Conservation (phyloP, 2,329 filamentous ascomycete species). For the Xylariaceae sp. region DNA sequence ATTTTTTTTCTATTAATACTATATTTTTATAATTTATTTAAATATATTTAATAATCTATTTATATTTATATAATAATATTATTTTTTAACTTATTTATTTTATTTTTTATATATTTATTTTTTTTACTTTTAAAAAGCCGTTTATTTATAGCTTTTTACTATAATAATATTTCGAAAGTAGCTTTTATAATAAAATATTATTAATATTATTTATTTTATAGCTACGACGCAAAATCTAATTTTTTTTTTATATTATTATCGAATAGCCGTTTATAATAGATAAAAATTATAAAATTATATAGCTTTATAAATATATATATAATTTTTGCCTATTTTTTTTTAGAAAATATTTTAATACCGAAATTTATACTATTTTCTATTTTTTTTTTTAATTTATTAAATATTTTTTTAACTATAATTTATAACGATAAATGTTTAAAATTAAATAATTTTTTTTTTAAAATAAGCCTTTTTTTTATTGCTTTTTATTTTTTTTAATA, state of each 20-base stretch:
- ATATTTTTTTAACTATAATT: too few relatives aligned
- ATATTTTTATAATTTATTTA: too few relatives aligned
- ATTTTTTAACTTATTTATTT: neutral
- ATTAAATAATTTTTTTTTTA: neutral
- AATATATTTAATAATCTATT: too few relatives aligned
- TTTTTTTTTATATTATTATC: neutral
- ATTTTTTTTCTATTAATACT: too few relatives aligned
- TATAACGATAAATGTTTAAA: too few relatives aligned
- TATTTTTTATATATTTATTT: too few relatives aligned
- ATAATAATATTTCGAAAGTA: neutral
- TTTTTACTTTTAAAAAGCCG: neutral
- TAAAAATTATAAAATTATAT: neutral
- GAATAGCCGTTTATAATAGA: neutral
- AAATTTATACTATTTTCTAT: neutral
- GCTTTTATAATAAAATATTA: neutral
- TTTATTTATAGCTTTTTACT: neutral
- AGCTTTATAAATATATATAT: neutral
- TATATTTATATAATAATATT: neutral
- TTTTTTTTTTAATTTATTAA: too few relatives aligned
- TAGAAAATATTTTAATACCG: neutral
- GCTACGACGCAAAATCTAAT: neutral
- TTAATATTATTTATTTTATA: neutral
- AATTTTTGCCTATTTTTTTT: neutral
- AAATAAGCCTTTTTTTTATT: neutral
- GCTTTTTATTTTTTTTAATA: neutral